Conservation (phyloP, 2,329 filamentous ascomycete genomes). For the Pseudocercospora fuligena region DNA sequence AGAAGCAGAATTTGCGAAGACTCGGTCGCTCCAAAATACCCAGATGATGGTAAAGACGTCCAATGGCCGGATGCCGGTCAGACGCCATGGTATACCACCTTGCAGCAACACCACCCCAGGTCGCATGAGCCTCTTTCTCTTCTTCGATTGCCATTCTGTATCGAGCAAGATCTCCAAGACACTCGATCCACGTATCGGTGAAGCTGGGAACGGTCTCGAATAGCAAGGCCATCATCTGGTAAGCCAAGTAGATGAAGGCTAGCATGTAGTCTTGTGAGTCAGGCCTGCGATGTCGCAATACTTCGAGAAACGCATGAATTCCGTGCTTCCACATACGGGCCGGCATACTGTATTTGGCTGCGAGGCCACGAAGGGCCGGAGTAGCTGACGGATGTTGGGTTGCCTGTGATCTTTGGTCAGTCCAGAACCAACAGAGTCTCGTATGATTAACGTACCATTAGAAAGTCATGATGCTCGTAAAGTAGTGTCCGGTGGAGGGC, state of each 20-base stretch:
- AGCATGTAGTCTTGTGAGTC: slow-evolving; percentile 86
- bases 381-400: slow-evolving; percentile 83
- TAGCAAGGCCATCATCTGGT: slow-evolving; percentile 85
- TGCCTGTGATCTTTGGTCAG: slow-evolving; percentile 49
- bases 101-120: slow-evolving; percentile 78
- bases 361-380: slow-evolving; percentile 67
- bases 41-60: slow-evolving; percentile 84
- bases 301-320: slow-evolving; percentile 61
- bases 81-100: slow-evolving; percentile 87
- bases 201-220: slow-evolving; percentile 85
- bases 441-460: slow-evolving; percentile 55
- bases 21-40: slow-evolving; percentile 77
- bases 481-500: slow-evolving; percentile 73
- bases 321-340: slow-evolving; percentile 93
- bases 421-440: neutral
- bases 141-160: slow-evolving; percentile 94
- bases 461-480: slow-evolving; percentile 59
- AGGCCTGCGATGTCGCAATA: slow-evolving; percentile 72
- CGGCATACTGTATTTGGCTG: slow-evolving; percentile 87
- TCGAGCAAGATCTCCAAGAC: slow-evolving; percentile 80
- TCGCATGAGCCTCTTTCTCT: slow-evolving; percentile 68
- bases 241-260: slow-evolving; percentile 84
- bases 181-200: slow-evolving; percentile 91
- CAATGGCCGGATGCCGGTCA: slow-evolving; percentile 74
- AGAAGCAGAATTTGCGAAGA: slow-evolving; percentile 74